Evolutionary conservation across 805 yeast genomes (phyloP).

Genomic region (Ogataea nakhonphanomensis): DNA sequence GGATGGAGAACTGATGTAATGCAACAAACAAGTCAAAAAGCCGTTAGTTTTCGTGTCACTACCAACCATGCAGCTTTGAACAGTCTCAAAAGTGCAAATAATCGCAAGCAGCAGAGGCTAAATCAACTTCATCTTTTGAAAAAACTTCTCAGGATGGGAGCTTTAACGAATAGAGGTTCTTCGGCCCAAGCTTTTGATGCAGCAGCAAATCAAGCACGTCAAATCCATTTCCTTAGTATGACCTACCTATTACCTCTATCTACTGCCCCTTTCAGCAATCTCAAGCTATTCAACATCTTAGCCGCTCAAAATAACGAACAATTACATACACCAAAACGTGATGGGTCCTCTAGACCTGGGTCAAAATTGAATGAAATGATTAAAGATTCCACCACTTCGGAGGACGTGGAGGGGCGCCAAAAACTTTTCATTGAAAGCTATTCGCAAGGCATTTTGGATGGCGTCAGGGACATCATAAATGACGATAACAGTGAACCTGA

Average conservation of each 20-base stretch:
- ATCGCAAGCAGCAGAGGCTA: conserved; percentile 32
- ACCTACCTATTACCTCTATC: conserved; percentile 13
- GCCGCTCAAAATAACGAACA: no score
- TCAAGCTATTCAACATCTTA: conserved; percentile 43
- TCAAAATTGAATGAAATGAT: no score
- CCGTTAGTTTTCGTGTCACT: conserved; percentile 27
- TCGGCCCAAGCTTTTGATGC: neutral
- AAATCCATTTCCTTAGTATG: no score
- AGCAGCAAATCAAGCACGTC: conserved; percentile 33
- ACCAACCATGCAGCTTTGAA: conserved; percentile 20
- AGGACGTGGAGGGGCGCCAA: conserved; percentile 56
- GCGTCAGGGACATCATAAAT: conserved; percentile 48
- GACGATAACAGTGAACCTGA: conserved; percentile 42
- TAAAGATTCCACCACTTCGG: conserved; percentile 38
- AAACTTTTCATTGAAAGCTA: conserved; percentile 53
- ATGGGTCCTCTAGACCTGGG: no score
- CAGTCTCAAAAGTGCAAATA: conserved; percentile 26
- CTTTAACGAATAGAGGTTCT: neutral
- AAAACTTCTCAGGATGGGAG: conserved; percentile 25
- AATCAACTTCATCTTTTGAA: conserved; percentile 41
- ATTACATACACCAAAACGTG: no score
- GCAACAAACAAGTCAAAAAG: conserved; percentile 15
- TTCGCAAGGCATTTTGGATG: conserved; percentile 43
- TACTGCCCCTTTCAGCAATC: conserved; percentile 61
- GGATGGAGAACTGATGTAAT: conserved; percentile 59